Base-by-base conservation (phyloP, 805 yeast genomes). In the Kazachstania taianensis region DNA sequence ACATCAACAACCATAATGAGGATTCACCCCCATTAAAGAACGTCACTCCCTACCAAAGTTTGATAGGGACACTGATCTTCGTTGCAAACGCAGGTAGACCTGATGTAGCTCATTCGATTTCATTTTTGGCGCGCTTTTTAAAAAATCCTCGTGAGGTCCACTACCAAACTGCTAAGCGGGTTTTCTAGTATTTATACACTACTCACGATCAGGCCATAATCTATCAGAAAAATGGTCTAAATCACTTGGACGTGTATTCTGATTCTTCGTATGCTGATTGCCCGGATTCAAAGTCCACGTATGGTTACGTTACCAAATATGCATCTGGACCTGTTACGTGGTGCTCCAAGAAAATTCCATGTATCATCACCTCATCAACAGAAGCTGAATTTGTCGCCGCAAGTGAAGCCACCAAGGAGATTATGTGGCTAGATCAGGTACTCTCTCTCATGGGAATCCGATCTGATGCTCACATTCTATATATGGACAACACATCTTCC, bases 21-120 rank as follows among this genome's bases (percentile, higher is more conserved):
- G 3, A 7, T n/a, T 24, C 39, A 2, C 36, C 33, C 5, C 4
- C 6, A 3, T 2, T 31, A 8, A 20, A 12, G 2, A 13, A 28
- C n/a, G 18, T 36, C 4, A 39, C 37, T 7, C 20, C 16, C 10
- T 40, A 33, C 12, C 42, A 37, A 30, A 33, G 38, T n/a, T 10
- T 40, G 2, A 25, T 40, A 5, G 38, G 39, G 7, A 36, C 36
- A 20, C 23, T 40, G 4, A 5, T 40, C 1, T 42, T 37, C 28
- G 23, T 25, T 13, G 36, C 43, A 12, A 40, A 40, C 19, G 19
- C 43, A 5, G 41, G 40, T 9, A 33, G 45, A 13, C 45, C 45
- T 18, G 45, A 42, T 27, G 30, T 42, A 26, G 33, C 45, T 4
- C 30, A 22, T 20, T 4, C 41, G 1, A 38, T 40, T 2, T 37